These are phyloP conservation scores for Trichoderma atroviride DNA, from an alignment of 2,329 filamentous ascomycete species.

Conservation along the genomic window DNA sequence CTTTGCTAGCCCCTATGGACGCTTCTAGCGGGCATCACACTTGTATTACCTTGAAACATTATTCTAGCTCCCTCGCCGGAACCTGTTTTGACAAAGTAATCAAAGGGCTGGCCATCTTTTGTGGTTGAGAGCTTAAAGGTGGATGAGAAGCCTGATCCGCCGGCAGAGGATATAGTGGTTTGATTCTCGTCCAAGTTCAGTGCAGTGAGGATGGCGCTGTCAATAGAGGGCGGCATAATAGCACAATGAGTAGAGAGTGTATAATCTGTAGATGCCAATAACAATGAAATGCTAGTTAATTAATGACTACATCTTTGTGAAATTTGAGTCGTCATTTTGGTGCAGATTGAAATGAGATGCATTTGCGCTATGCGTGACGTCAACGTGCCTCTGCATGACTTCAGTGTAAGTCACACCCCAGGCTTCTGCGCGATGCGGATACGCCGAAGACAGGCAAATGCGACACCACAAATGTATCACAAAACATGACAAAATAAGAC, in stretches of 20 bases:
- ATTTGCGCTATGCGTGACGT: neutral
- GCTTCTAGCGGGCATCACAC: too few relatives aligned
- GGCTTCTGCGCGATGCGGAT: neutral
- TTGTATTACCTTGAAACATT: constrained; percentile 67
- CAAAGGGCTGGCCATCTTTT: constrained; percentile 51
- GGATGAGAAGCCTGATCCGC: constrained; percentile 68
- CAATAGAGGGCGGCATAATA: constrained; percentile 53
- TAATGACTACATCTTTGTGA: neutral
- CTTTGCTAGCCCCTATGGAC: too few relatives aligned
- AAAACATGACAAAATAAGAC: neutral
- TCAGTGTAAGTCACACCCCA: neutral
- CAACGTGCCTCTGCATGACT: constrained; percentile 3
- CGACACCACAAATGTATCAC: neutral
- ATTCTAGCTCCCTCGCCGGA: constrained; percentile 58
- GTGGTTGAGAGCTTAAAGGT: constrained; percentile 61
- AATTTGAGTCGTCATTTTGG: neutral
- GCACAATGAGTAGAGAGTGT: neutral
- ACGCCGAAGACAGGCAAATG: neutral
- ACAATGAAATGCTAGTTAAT: neutral
- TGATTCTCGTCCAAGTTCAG: constrained; percentile 59
- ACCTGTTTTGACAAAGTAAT: constrained; percentile 75
- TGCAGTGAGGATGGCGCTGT: constrained; percentile 63
- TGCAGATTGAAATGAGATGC: neutral
- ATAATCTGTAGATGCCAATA: neutral
- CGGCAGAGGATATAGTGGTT: constrained; percentile 61